A percentile compares a stretch with the other conserved stretches of the same genome.
Conservation (phyloP, 2,329 filamentous ascomycete species). For the Penicillium fuscoglaucum region DNA sequence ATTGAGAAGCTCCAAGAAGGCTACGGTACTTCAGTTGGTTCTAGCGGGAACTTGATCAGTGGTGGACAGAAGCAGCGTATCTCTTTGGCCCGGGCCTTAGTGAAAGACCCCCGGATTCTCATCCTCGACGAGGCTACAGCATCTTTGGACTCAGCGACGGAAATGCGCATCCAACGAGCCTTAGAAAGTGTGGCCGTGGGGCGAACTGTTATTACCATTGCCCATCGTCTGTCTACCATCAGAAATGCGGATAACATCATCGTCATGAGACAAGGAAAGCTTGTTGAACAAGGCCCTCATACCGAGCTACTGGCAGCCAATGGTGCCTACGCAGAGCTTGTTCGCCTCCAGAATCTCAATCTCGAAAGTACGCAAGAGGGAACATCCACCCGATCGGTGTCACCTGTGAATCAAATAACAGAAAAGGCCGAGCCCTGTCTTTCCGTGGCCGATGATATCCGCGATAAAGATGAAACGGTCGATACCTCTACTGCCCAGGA, state of each 20-base stretch:
- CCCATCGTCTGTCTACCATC: conserved; percentile 19
- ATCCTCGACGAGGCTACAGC: conserved; percentile 80
- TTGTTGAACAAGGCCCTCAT: conserved; percentile 53
- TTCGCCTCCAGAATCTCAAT: conserved; percentile 8
- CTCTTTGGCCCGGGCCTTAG: conserved; percentile 74
- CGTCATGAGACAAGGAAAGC: conserved; percentile 27
- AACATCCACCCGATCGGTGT: conserved; percentile 2
- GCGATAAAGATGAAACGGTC: not conserved
- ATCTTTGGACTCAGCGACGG: conserved; percentile 51
- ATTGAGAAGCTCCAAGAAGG: conserved; percentile 38
- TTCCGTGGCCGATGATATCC: not conserved
- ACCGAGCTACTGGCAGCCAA: conserved; percentile 7
- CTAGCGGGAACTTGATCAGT: conserved; percentile 69
- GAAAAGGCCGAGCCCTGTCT: conserved; percentile 2
- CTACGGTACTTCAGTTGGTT: conserved; percentile 71
- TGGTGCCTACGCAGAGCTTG: conserved; percentile 13
- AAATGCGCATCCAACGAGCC: conserved; percentile 13
- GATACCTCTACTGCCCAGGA: not conserved
- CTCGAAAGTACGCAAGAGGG: not conserved
- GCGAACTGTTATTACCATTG: conserved; percentile 53
- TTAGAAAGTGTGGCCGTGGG: conserved; percentile 9
- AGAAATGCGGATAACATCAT: conserved; percentile 19
- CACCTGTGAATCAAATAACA: conserved; percentile 2
- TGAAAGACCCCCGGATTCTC: conserved; percentile 68
- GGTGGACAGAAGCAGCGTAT: conserved; percentile 81